Percentiles rank a stretch among this genome's conserved stretches.
These are phyloP conservation scores for Cordyceps javanica DNA, from an alignment of 2,329 filamentous ascomycete species.

Conservation along the genomic window DNA sequence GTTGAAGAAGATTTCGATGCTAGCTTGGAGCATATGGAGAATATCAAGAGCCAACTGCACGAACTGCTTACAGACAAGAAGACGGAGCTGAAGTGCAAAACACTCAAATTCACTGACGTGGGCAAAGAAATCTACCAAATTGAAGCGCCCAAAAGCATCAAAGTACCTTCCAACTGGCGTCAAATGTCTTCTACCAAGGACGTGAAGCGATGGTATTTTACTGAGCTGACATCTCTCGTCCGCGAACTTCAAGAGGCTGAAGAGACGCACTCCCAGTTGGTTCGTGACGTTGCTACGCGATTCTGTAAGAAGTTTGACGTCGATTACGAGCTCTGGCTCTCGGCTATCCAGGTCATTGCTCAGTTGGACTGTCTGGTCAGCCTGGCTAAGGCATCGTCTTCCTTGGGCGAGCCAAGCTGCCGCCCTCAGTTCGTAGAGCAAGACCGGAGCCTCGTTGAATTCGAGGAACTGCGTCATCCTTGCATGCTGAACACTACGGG, in stretches of 20 bases:
- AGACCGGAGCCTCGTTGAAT: slow-evolving; percentile 82
- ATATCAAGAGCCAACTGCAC: slow-evolving; percentile 67
- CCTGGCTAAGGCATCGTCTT: slow-evolving; percentile 79
- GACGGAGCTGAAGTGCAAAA: slow-evolving; percentile 65
- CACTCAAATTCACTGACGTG: slow-evolving; percentile 71
- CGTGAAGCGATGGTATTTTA: slow-evolving; percentile 91
- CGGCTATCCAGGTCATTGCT: slow-evolving; percentile 81
- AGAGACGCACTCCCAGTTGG: slow-evolving; percentile 85
- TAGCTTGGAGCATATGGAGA: slow-evolving; percentile 70
- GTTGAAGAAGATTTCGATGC: slow-evolving; percentile 89
- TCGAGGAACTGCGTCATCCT: slow-evolving; percentile 86
- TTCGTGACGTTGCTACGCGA: slow-evolving; percentile 75
- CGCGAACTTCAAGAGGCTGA: slow-evolving; percentile 88
- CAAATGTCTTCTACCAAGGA: slow-evolving; percentile 93
- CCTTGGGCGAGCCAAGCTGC: slow-evolving; percentile 80
- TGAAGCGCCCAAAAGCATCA: slow-evolving; percentile 77
- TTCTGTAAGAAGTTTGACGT: slow-evolving; percentile 87
- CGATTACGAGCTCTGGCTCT: slow-evolving; percentile 78
- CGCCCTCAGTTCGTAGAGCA: slow-evolving; percentile 81
- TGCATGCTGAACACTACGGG: slow-evolving; percentile 86
- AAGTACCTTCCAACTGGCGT: slow-evolving; percentile 83
- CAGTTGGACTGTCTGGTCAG: slow-evolving; percentile 95
- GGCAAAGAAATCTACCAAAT: slow-evolving; percentile 98
- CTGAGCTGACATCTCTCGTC: slow-evolving; percentile 74
- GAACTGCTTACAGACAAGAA: slow-evolving; percentile 65